A percentile compares a stretch with the other conserved stretches of the same genome.
Evolutionary conservation across 805 yeast species (phyloP).

Genomic region (Teunomyces barrocoloradensis): DNA sequence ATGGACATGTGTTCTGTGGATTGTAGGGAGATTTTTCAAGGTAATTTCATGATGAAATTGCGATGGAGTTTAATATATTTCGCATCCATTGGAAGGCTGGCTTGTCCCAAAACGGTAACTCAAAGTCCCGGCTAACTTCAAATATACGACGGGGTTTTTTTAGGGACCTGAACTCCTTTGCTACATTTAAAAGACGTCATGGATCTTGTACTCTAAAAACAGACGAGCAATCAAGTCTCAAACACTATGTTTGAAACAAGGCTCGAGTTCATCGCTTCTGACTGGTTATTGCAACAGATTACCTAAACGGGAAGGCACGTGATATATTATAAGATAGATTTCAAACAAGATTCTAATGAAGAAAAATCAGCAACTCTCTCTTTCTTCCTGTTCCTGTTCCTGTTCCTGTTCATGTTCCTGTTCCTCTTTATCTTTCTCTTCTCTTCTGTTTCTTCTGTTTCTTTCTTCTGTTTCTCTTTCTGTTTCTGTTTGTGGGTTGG

Average conservation of each 20-base stretch:
- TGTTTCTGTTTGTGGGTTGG: too few species aligned
- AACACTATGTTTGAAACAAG: background rate
- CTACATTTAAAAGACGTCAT: too few species aligned
- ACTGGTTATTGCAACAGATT: background rate
- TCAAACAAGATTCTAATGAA: too few species aligned
- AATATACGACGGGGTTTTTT: background rate
- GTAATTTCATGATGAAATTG: background rate
- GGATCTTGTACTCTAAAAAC: too few species aligned
- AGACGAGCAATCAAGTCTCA: too few species aligned
- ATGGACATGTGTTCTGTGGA: background rate
- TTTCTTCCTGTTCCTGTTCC: too few species aligned
- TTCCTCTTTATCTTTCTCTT: too few species aligned
- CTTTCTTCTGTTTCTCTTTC: background rate
- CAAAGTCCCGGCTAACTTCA: background rate
- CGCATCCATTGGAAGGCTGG: conserved; percentile 8
- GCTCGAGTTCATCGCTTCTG: background rate
- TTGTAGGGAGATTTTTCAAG: background rate
- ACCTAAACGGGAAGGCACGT: background rate
- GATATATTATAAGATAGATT: too few species aligned
- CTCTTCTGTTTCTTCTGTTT: too few species aligned
- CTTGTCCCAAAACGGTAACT: conserved; percentile 4
- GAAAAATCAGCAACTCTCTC: too few species aligned
- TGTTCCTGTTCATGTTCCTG: too few species aligned
- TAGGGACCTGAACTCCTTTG: background rate
- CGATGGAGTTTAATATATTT: background rate